Percentiles rank a stretch among this genome's conserved stretches.
Evolutionary conservation across 2,329 filamentous ascomycete species (phyloP).

Genomic region (Cercospora sp.): DNA sequence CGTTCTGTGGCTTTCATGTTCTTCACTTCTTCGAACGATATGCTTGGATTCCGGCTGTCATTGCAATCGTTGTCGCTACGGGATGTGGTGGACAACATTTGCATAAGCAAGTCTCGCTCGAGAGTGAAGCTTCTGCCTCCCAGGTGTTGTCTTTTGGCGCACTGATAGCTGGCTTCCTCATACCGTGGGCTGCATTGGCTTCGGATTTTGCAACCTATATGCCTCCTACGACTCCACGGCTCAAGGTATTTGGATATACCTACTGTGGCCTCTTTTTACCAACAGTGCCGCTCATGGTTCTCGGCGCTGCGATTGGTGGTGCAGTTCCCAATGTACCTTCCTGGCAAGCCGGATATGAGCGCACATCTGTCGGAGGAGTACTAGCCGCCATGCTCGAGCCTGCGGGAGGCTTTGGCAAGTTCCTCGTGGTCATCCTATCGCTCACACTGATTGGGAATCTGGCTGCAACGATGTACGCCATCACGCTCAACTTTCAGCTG

Average conservation of each 20-base stretch:
- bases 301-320: slow-evolving; percentile 47
- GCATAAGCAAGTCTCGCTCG: slow-evolving; percentile 48
- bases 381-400: slow-evolving; percentile 43
- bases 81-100: slow-evolving; percentile 44
- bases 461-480: slow-evolving; percentile 49
- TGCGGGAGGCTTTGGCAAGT: slow-evolving; percentile 46
- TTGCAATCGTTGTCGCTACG: slow-evolving; percentile 44
- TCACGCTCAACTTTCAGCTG: slow-evolving; percentile 44
- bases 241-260: slow-evolving; percentile 43
- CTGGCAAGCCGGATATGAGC: slow-evolving; percentile 42
- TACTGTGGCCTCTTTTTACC: slow-evolving; percentile 40
- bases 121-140: slow-evolving; percentile 44
- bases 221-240: slow-evolving; percentile 38
- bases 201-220: slow-evolving; percentile 50
- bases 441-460: slow-evolving; percentile 48
- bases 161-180: slow-evolving; percentile 60
- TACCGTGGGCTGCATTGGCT: slow-evolving; percentile 55
- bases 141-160: slow-evolving; percentile 53
- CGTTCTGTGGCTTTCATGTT: slow-evolving; percentile 59
- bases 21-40: slow-evolving; percentile 49
- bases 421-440: slow-evolving; percentile 47
- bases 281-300: slow-evolving; percentile 40
- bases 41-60: slow-evolving; percentile 45
- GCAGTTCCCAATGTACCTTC: slow-evolving; percentile 34
- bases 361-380: slow-evolving; percentile 41